Evolutionary conservation across 805 yeast genomes (phyloP).

Genomic region (Starmerella cellae): DNA sequence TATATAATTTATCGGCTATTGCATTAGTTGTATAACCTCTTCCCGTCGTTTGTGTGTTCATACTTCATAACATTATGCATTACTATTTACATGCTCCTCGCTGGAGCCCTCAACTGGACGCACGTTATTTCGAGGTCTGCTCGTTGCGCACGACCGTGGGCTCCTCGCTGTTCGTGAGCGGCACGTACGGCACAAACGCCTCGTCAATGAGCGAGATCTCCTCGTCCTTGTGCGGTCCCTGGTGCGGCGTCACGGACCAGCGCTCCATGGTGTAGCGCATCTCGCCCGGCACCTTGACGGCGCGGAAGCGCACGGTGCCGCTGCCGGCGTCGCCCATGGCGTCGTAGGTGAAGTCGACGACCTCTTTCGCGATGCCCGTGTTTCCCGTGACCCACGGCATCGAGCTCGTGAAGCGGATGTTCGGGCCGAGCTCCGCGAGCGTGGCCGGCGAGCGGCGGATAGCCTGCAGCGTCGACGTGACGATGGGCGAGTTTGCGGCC

Average conservation of each 20-base stretch:
- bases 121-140: too few species aligned
- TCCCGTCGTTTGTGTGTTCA: too few species aligned
- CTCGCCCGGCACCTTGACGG: conserved; percentile 49
- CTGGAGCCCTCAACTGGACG: too few species aligned
- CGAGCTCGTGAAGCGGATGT: conserved; percentile 56
- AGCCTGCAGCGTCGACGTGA: conserved; percentile 73
- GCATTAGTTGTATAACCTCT: not conserved
- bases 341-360: conserved; percentile 56
- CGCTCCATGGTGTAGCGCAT: conserved; percentile 46
- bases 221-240: conserved; percentile 24
- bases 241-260: conserved; percentile 48
- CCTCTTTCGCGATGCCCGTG: conserved; percentile 70
- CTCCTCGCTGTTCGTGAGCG: conserved; percentile 14
- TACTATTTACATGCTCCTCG: conserved; percentile 2
- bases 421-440: conserved; percentile 52
- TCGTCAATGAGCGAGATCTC: conserved; percentile 40
- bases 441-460: conserved; percentile 63
- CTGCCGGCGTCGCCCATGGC: conserved; percentile 52
- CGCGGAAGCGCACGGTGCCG: conserved; percentile 48
- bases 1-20: not conserved
- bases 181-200: conserved; percentile 27
- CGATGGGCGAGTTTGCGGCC: conserved; percentile 77
- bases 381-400: conserved; percentile 87
- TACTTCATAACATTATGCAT: too few species aligned
- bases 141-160: conserved; percentile 10